Conservation (phyloP, 2,329 filamentous ascomycete genomes). For the Cercospora zeae-maydis region DNA sequence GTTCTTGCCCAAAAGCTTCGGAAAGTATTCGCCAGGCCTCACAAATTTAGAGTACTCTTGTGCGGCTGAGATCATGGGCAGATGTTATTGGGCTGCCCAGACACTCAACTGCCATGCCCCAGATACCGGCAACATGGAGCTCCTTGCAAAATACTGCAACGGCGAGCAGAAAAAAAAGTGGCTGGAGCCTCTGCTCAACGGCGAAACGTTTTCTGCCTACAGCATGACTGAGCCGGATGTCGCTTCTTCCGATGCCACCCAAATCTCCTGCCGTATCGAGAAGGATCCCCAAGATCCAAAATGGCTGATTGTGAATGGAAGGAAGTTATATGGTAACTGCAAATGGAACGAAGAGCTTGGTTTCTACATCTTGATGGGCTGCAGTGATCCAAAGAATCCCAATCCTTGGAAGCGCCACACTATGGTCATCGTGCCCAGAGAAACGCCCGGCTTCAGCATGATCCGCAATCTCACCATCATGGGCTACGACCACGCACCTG, state of each 20-base stretch:
- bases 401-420: slow-evolving; percentile 86
- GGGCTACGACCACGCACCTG: slow-evolving; percentile 92
- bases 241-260: slow-evolving; percentile 48
- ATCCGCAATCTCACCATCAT: slow-evolving; percentile 90
- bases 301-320: slow-evolving; percentile 84
- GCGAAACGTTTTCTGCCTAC: slow-evolving; percentile 47
- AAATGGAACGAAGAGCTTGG: slow-evolving; percentile 86
- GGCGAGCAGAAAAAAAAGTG: slow-evolving; percentile 48
- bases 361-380: slow-evolving; percentile 94
- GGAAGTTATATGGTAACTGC: slow-evolving; percentile 98
- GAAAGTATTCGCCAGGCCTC: slow-evolving; percentile 41
- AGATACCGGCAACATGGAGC: slow-evolving; percentile 50
- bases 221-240: slow-evolving; percentile 51
- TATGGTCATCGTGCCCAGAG: slow-evolving; percentile 84
- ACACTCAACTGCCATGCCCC: slow-evolving; percentile 40
- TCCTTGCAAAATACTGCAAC: slow-evolving; percentile 50
- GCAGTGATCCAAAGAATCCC: slow-evolving; percentile 70
- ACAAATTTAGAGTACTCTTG: slow-evolving; percentile 48
- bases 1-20: slow-evolving; percentile 29
- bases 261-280: slow-evolving; percentile 53
- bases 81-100: slow-evolving; percentile 46
- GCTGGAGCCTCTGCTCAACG: slow-evolving; percentile 47
- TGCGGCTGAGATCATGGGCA: slow-evolving; percentile 47
- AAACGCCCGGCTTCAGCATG: slow-evolving; percentile 79
- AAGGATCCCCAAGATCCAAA: slow-evolving; percentile 76